Evolutionary conservation across 2,329 filamentous ascomycete genomes (phyloP), one percentile per base, ranked within the genome.

Genomic region (Waltergamsia citrina): DNA sequence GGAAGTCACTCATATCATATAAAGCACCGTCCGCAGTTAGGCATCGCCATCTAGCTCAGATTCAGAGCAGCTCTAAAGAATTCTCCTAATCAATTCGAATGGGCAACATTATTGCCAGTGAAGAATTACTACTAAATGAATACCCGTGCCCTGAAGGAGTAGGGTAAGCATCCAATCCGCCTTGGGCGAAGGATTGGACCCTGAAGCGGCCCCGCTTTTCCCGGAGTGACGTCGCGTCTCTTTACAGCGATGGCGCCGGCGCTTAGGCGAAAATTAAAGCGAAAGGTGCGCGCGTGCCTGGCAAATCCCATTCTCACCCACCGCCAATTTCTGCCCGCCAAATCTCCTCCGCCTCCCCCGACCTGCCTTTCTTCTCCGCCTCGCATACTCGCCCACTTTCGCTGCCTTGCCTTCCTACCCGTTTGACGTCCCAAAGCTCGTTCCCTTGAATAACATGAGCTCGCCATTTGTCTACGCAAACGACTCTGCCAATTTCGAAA

Each of bases 261-360:
- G n/a, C n/a, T n/a, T n/a, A n/a, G n/a, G n/a, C n/a, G n/a, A n/a
- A n/a, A n/a, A n/a, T n/a, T n/a, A n/a, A n/a, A n/a, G n/a, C n/a
- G n/a, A n/a, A n/a, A n/a, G n/a, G n/a, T n/a, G n/a, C n/a, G n/a
- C n/a, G n/a, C n/a, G n/a, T n/a, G n/a, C n/a, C n/a, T n/a, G n/a
- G n/a, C n/a, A n/a, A n/a, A n/a, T n/a, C n/a, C n/a, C n/a, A n/a
- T n/a, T n/a, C n/a, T 24, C 29, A n/a, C 19, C 19, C 29, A 32
- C 29, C 29, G 29, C 29, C 29, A 20, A 32, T 22, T 32, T 32
- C 29, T 32, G 29, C 29, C 29, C 29, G 14, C 29, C 29, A 14
- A 18, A 10, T 20, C 19, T 32, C 29, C 29, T 19, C 29, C 8
- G n/a, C n/a, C n/a, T n/a, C n/a, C n/a, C n/a, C n/a, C n/a, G n/a